Conservation (phyloP, 495 filamentous ascomycete genomes). For the Penicillium nucicola region DNA sequence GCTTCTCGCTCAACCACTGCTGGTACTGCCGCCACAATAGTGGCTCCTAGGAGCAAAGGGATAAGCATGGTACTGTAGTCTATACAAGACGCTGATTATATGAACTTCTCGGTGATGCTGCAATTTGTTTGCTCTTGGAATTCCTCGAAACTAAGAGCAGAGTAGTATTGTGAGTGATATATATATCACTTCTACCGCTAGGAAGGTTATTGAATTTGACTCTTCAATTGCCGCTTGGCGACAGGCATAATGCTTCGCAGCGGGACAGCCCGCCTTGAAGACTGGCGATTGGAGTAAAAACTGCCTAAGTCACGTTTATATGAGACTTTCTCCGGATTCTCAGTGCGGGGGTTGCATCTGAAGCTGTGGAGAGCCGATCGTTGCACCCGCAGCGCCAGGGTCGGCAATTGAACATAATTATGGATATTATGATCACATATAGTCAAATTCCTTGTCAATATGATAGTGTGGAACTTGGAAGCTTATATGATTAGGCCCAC, state of each 20-base stretch:
- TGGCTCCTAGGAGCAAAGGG: conserved; percentile 6
- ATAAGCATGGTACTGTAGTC: conserved; percentile 6
- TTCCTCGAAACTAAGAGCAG: not conserved
- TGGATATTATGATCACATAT: not conserved
- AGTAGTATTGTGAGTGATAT: not conserved
- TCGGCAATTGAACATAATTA: conserved; percentile 17
- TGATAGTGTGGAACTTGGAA: no score
- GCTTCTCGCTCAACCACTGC: not conserved
- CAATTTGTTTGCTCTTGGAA: not conserved
- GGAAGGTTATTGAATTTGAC: conserved; percentile 10
- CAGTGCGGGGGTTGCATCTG: conserved; percentile 24
- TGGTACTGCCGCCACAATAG: conserved; percentile 8
- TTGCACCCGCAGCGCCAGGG: conserved; percentile 4
- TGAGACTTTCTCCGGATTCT: not conserved
- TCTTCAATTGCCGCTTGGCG: conserved; percentile 15
- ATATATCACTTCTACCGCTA: not conserved
- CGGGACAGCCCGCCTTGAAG: not conserved
- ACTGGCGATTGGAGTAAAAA: conserved; percentile 4
- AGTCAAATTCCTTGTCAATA: no score
- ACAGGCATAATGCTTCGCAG: not conserved
- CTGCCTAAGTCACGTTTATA: not conserved
- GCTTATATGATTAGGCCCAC: no score
- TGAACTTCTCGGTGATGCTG: not conserved
- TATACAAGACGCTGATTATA: not conserved
- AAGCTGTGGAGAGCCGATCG: conserved; percentile 15